These are phyloP conservation scores for Rhizopogon rudus DNA, from an alignment of 768 basidiomycete species.

Conservation along the genomic window DNA sequence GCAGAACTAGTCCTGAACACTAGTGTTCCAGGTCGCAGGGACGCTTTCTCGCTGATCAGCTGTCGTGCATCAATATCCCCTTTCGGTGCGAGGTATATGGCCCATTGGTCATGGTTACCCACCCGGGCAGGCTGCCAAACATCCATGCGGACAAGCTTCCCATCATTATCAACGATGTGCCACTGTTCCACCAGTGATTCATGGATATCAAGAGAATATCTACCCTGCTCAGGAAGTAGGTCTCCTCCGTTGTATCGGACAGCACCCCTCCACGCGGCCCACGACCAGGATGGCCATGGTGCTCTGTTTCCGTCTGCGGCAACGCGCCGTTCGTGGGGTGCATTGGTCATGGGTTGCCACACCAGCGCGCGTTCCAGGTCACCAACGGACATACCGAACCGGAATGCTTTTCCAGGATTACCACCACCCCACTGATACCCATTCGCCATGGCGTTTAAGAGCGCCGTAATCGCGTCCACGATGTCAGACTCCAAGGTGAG, in stretches of 20 bases:
- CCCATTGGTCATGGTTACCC: too few species aligned
- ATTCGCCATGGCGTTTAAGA: background rate
- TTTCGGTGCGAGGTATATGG: slow-evolving; percentile 1
- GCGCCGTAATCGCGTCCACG: background rate
- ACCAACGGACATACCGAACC: background rate
- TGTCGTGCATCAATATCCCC: background rate
- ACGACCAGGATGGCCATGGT: slow-evolving; percentile 19
- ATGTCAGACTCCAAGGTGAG: background rate
- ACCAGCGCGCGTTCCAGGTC: slow-evolving; percentile 13
- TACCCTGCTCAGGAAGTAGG: background rate
- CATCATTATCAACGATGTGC: slow-evolving; percentile 11
- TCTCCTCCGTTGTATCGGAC: background rate
- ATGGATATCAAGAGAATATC: too few species aligned
- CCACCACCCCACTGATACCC: background rate
- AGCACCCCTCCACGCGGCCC: slow-evolving; percentile 19
- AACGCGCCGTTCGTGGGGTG: slow-evolving; percentile 6
- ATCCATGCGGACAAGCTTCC: slow-evolving; percentile 8
- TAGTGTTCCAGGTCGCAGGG: slow-evolving; percentile 13
- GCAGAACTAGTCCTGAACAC: slow-evolving; percentile 16
- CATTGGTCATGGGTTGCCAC: slow-evolving; percentile 16
- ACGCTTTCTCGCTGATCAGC: background rate
- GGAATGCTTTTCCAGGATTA: background rate
- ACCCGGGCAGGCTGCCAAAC: background rate
- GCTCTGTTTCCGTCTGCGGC: background rate
- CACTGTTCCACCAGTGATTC: slow-evolving; percentile 16